Evolutionary conservation across 306 rosid genomes (phyloP).

Genomic region (Dryas octopetala): DNA sequence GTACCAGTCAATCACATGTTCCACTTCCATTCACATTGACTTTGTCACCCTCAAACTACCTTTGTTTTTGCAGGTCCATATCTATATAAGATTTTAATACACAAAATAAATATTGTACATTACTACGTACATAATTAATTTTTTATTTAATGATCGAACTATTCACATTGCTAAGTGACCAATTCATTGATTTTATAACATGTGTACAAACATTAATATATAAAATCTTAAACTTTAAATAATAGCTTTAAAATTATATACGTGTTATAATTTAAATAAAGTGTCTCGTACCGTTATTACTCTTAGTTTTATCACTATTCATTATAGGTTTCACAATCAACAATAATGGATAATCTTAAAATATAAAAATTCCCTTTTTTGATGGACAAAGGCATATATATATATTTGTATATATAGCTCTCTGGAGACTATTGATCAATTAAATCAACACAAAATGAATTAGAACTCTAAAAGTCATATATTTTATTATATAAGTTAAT

Average conservation of each 20-base stretch:
- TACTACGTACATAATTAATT: not conserved
- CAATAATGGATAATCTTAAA: conserved; percentile 15
- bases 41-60: not conserved
- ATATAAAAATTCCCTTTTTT: conserved; percentile 9
- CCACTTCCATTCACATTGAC: not conserved
- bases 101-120: too few relatives aligned
- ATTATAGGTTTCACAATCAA: conserved; percentile 17
- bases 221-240: too few relatives aligned
- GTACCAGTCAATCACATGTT: conserved; percentile 5
- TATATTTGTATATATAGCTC: not conserved
- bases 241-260: too few relatives aligned
- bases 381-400: conserved; percentile 19
- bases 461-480: conserved; percentile 10
- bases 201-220: too few relatives aligned
- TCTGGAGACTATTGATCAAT: not conserved
- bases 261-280: too few relatives aligned
- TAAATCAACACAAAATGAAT: not conserved
- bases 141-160: too few relatives aligned
- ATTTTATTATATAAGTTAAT: conserved; percentile 19
- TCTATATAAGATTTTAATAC: not conserved
- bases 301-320: too few relatives aligned
- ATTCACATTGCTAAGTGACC: too few relatives aligned
- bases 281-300: too few relatives aligned
- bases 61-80: not conserved
- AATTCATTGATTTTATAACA: too few relatives aligned